A percentile compares a stretch with the other conserved stretches of the same genome.
Conservation (phyloP, 768 basidiomycete species). For the Auricularia sp. region DNA sequence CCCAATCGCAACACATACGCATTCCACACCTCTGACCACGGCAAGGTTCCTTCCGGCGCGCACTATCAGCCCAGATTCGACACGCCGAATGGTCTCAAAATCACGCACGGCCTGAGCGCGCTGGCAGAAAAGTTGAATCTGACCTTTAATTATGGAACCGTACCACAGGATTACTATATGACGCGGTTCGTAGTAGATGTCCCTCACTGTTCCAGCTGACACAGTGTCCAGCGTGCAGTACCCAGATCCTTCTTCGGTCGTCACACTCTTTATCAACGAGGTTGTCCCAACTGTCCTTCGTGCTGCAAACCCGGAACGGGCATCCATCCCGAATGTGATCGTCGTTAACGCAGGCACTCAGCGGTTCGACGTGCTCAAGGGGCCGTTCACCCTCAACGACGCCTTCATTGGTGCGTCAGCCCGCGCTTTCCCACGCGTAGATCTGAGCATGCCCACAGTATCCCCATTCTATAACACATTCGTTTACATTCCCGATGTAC, state of each 20-base stretch:
- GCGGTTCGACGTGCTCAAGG: conserved; percentile 51
- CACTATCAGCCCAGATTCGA: conserved; percentile 38
- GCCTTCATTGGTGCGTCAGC: conserved; percentile 39
- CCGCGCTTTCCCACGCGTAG: not conserved
- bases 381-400: conserved; percentile 71
- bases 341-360: conserved; percentile 54
- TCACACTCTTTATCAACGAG: conserved; percentile 47
- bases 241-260: conserved; percentile 47
- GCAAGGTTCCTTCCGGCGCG: conserved; percentile 18
- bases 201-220: no score
- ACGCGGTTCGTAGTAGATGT: conserved; percentile 21
- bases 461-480: conserved; percentile 61
- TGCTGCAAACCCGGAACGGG: conserved; percentile 16
- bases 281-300: conserved; percentile 17
- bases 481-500: conserved; percentile 50
- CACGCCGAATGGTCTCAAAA: conserved; percentile 39
- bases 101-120: conserved; percentile 44
- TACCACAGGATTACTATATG: conserved; percentile 68
- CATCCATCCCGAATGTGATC: conserved; percentile 49
- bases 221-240: conserved; percentile 30
- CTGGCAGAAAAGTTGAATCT: conserved; percentile 55
- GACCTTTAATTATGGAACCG: conserved; percentile 50
- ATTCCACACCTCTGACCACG: not conserved
- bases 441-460: conserved; percentile 14
- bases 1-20: conserved; percentile 61